These are phyloP conservation scores for Amanita rubescens DNA, from an alignment of 768 basidiomycete species.

Conservation along the genomic window DNA sequence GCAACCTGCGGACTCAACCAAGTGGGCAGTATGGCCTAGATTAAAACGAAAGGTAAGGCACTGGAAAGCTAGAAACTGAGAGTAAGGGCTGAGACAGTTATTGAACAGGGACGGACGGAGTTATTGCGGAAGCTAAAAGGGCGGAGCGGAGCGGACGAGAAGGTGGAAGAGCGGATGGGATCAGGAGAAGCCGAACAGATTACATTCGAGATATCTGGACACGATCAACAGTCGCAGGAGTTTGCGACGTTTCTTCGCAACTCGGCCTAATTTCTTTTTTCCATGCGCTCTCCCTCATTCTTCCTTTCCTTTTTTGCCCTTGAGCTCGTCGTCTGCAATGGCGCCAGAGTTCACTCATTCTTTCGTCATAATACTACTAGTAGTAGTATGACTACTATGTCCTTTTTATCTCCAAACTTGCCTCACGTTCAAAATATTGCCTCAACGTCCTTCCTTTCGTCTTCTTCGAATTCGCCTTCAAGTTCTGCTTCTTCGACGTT, in stretches of 20 bases:
- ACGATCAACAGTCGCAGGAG: constrained; percentile 6
- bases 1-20: constrained; percentile 22
- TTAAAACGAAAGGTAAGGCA: constrained; percentile 27
- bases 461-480: background rate
- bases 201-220: constrained; percentile 27
- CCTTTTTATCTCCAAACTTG: no score
- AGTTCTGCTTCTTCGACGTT: background rate
- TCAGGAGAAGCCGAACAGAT: constrained; percentile 37
- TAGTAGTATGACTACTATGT: no score
- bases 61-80: constrained; percentile 2
- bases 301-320: background rate
- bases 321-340: background rate
- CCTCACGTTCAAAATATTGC: no score
- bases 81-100: no score
- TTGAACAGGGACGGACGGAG: constrained; percentile 23
- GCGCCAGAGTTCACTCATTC: background rate
- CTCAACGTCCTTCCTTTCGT: background rate
- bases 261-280: background rate
- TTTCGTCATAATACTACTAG: background rate
- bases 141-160: constrained; percentile 25
- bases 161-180: constrained; percentile 32
- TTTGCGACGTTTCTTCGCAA: constrained; percentile 1
- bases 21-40: constrained; percentile 34
- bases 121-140: constrained; percentile 27
- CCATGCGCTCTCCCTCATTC: background rate